A percentile compares a stretch with the other conserved stretches of the same genome.
Conservation (phyloP, 768 basidiomycete genomes). For the Pisolithus tinctorius region DNA sequence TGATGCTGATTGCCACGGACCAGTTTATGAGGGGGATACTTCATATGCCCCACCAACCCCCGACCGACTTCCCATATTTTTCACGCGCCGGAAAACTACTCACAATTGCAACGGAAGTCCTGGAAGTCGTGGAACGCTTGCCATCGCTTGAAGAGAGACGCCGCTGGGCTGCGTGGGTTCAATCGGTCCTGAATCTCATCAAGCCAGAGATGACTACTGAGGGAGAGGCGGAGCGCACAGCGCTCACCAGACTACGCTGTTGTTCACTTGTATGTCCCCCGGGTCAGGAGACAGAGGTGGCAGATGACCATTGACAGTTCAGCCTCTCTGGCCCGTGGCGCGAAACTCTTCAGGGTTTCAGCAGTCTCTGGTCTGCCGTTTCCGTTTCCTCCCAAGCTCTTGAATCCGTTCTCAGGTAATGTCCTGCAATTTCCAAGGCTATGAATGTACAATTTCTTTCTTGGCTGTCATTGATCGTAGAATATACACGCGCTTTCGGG, state of each 20-base stretch:
- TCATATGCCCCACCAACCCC: constrained; percentile 55
- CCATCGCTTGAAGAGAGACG: constrained; percentile 37
- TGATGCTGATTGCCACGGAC: constrained; percentile 58
- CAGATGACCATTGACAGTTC: background rate
- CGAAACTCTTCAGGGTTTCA: too few relatives aligned
- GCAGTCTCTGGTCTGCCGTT: too few relatives aligned
- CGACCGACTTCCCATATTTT: constrained; percentile 29
- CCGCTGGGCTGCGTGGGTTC: constrained; percentile 57
- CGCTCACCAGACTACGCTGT: constrained; percentile 1
- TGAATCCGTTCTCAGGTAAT: too few relatives aligned
- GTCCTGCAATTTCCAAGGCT: too few relatives aligned
- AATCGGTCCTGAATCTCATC: constrained; percentile 57
- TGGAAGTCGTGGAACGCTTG: constrained; percentile 54
- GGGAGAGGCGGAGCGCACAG: background rate
- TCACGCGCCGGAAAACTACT: constrained; percentile 54
- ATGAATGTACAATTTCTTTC: too few relatives aligned
- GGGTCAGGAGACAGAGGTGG: background rate
- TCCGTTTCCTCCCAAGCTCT: too few relatives aligned
- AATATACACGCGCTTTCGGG: too few relatives aligned
- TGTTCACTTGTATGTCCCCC: background rate
- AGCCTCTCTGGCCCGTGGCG: too few relatives aligned
- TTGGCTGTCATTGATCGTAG: too few relatives aligned
- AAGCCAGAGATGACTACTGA: constrained; percentile 18
- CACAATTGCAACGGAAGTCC: constrained; percentile 56
- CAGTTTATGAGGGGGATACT: constrained; percentile 66